Evolutionary conservation across 2,329 filamentous ascomycete species (phyloP).

Genomic region (Colletotrichum sp.): DNA sequence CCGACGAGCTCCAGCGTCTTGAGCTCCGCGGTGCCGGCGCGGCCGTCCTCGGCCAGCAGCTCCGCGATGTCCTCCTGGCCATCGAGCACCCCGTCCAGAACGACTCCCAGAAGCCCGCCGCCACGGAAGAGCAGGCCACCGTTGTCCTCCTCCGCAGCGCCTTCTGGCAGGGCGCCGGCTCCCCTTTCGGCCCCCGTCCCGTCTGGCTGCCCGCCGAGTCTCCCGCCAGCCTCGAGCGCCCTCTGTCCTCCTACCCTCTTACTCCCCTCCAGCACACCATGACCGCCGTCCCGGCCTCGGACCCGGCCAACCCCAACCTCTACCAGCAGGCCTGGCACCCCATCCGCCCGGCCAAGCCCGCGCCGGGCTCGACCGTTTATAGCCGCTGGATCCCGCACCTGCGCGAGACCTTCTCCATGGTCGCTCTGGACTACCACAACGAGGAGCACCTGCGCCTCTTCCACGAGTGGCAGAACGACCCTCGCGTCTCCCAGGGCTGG

Average conservation of each 20-base stretch:
- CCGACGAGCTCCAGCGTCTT: slow-evolving; percentile 54
- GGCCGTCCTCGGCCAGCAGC: slow-evolving; percentile 39
- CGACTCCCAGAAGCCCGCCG: slow-evolving; percentile 28
- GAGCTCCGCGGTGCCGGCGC: slow-evolving; percentile 44
- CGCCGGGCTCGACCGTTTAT: slow-evolving; percentile 73
- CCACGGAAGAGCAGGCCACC: slow-evolving; percentile 34
- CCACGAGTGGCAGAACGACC: slow-evolving; percentile 84
- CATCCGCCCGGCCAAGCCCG: slow-evolving; percentile 72
- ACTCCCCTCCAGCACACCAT: slow-evolving; percentile 53
- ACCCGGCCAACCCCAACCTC: slow-evolving; percentile 43
- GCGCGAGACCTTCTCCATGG: slow-evolving; percentile 77
- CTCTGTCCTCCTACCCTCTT: slow-evolving; percentile 51
- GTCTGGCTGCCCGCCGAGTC: slow-evolving; percentile 61
- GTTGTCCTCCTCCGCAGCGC: slow-evolving; percentile 55
- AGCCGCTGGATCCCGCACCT: slow-evolving; percentile 80
- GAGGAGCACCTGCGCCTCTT: slow-evolving; percentile 71
- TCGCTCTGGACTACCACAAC: slow-evolving; percentile 72
- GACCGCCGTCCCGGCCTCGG: slow-evolving; percentile 41
- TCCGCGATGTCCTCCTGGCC: slow-evolving; percentile 53
- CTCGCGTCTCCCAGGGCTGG: slow-evolving; percentile 80
- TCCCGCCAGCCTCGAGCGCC: slow-evolving; percentile 36
- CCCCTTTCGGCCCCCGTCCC: slow-evolving; percentile 68
- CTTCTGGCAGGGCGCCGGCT: slow-evolving; percentile 75
- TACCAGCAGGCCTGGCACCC: slow-evolving; percentile 69
- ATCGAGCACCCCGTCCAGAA: slow-evolving; percentile 50